These are phyloP conservation scores for Colletotrichum limetticola DNA, from an alignment of 2,329 filamentous ascomycete genomes.

Conservation along the genomic window DNA sequence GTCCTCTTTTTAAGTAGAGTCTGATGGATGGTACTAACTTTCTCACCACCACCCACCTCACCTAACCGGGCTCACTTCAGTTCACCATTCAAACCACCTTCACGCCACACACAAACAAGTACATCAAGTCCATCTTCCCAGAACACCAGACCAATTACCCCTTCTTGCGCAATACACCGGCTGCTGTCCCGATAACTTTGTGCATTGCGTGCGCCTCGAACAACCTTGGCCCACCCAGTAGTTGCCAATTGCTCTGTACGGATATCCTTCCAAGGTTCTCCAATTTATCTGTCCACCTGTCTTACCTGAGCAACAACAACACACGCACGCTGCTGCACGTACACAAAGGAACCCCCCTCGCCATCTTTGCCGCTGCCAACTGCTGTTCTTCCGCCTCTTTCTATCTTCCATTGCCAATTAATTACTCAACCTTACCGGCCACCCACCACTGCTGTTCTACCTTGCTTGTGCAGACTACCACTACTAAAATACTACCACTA, in stretches of 20 bases:
- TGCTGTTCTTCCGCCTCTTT: conserved; percentile 13
- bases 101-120: background rate
- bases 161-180: background rate
- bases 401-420: background rate
- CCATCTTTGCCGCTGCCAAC: background rate
- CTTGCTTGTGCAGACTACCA: background rate
- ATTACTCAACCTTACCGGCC: background rate
- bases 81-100: background rate
- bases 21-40: conserved; percentile 29
- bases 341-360: conserved; percentile 2
- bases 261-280: background rate
- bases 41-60: conserved; percentile 22
- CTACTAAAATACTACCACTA: too few species aligned
- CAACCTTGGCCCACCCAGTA: background rate
- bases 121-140: background rate
- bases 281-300: background rate
- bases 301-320: conserved; percentile 7
- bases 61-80: background rate
- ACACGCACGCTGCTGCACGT: background rate
- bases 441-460: background rate
- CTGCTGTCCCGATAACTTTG: background rate
- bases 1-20: conserved; percentile 25
- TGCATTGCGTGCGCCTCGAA: conserved; percentile 8
- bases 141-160: background rate
- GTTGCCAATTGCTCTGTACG: background rate